Evolutionary conservation across 1,284 basidiomycete genomes (phyloP), one percentile per base, ranked within the genome.

Genomic region (Marasmius fiardii): DNA sequence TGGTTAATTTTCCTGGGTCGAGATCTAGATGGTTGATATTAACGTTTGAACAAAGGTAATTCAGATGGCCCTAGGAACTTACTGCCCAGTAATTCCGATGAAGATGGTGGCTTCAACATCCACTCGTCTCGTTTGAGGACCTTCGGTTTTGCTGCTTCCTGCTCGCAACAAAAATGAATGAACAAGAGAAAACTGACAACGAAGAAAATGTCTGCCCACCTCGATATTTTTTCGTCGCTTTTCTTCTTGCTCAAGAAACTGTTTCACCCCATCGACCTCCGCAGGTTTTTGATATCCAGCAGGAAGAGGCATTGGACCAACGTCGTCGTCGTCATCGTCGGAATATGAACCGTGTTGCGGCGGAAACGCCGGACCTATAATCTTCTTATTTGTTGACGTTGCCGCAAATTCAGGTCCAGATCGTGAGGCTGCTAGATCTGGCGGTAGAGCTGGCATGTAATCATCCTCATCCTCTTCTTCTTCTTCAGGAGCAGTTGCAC

Each of bases 81-180:
- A 92, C 91, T 86, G 48, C 81, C 79, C 12, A 93, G 74, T 14
- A 95, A 70, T 58, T 90, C 88, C 2, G 89, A 86, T 0, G 85
- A 81, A 11, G 87, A 83, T 0, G 95, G 94, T 1, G 94, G 94
- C 0, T 90, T 87, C 37, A 96, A 78, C 95, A 97, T 97, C 94
- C 94, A 97, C 68, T 95, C 93, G 33, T 95, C 92, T 53, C 95
- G 82, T 67, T 92, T 77, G 28, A 83, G 74, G 43, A 81, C 81
- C 69, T 92, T 90, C 5, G 88, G 88, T 63, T 88, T 85, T 16
- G 75, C 73, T 14, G 82, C 84, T 74, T 90, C 88, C 85, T 88
- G 23, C 14, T 26, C 18, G 43, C 53, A 57, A 43, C 48, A n/a
- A n/a, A n/a, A 21, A 39, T 54, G 49, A 34, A 53, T 33, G 37